Evolutionary conservation across 2,329 filamentous ascomycete species (phyloP), one percentile per base, ranked within the genome.

Genomic region (Harringtonia lauricola): DNA sequence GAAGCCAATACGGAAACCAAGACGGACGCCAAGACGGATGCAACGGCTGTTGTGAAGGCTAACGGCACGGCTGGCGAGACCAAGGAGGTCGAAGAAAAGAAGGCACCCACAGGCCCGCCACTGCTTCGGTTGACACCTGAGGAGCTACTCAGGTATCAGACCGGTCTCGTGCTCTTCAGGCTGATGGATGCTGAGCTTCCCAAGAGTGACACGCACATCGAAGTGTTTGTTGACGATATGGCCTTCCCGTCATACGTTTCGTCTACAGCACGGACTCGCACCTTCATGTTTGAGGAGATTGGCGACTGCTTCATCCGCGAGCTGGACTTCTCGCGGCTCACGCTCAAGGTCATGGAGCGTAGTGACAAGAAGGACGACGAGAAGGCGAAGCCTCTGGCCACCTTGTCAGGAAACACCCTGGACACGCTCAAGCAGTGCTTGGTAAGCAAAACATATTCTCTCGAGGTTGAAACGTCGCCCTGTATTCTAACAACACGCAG

Each of bases 251-350:
- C 88, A 1, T 96, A 95, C 59, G 72, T 77, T 2, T 94, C 88
- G 12, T 79, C 84, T 1, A 86, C 80, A 50, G 82, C 88, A 28
- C 81, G 77, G 56, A 74, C 71, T 34, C 82, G 72, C 53, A 67
- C 72, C 12, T 75, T 81, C 57, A 84, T 77, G 42, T 87, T 96
- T 61, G 86, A 92, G 53, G 92, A 98, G 64, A 88, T 89, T 56
- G 89, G 90, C 39, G 92, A 98, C 63, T 92, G 88, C 43, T 88
- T 98, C 64, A 85, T 98, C 47, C 86, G 92, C 49, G 92, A 98
- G 62, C 73, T 98, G n/a, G 94, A 98, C 51, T 89, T 95, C 54
- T 98, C 92, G 3, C 85, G 83, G 52, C 79, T 98, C 46, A 96
- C 89, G 0, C 73, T 98, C 51, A 85, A 88, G 45, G 72, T 95